phyloP scores from a whole-genome alignment of 2,329 filamentous ascomycete species.

The Fusarium papillatum region DNA sequence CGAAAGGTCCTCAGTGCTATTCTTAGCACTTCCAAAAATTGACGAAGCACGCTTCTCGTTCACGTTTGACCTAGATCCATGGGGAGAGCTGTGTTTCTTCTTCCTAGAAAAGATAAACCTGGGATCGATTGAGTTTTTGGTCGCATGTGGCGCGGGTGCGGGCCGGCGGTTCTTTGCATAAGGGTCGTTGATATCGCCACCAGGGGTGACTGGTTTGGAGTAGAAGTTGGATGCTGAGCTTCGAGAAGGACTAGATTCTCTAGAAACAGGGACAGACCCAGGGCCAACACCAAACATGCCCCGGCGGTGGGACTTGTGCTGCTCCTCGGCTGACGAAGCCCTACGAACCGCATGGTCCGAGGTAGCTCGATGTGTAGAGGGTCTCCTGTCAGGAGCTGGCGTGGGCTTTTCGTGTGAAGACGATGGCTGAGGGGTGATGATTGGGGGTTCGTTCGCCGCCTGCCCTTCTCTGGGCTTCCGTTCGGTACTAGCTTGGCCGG shows the following conservation, averaged over 20 bases:
- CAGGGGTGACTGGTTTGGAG: conserved; percentile 82
- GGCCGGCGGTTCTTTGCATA: conserved; percentile 87
- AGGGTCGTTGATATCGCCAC: conserved; percentile 85
- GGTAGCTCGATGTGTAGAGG: conserved; percentile 56
- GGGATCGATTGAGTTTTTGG: conserved; percentile 76
- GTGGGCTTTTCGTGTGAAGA: conserved; percentile 65
- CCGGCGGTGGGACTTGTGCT: conserved; percentile 61
- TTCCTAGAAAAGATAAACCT: conserved; percentile 87
- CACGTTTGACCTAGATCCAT: conserved; percentile 64
- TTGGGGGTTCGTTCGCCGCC: conserved; percentile 56
- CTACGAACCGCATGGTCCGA: conserved; percentile 59
- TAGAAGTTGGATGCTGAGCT: conserved; percentile 73
- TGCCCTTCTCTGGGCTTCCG: conserved; percentile 51
- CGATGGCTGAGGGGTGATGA: conserved; percentile 79
- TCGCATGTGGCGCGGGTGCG: conserved; percentile 75
- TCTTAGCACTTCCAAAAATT: conserved; percentile 49
- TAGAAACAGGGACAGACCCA: conserved; percentile 68
- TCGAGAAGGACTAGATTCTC: conserved; percentile 76
- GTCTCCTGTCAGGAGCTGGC: conserved; percentile 55
- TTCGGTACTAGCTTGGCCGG: conserved; percentile 57
- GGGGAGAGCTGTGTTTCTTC: conserved; percentile 74
- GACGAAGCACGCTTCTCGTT: conserved; percentile 68
- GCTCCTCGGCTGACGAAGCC: conserved; percentile 56
- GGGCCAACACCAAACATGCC: conserved; percentile 67
- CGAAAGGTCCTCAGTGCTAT: conserved; percentile 52